Evolutionary conservation across 1,284 basidiomycete genomes (phyloP).

Genomic region (Cutaneotrichosporon sp.): DNA sequence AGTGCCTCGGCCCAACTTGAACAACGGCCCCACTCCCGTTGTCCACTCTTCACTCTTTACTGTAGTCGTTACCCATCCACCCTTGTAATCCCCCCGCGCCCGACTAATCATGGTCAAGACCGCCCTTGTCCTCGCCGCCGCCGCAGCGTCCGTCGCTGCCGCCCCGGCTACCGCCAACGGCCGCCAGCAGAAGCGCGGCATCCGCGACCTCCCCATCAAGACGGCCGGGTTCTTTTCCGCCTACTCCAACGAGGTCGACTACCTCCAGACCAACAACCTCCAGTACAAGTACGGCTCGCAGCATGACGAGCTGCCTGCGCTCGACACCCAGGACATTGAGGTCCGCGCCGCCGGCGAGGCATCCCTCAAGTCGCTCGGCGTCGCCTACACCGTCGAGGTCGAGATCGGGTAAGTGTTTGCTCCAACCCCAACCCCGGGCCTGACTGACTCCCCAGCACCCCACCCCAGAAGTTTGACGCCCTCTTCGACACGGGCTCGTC

Average conservation of each 20-base stretch:
- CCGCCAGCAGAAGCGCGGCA: not conserved
- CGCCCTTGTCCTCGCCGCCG: not conserved
- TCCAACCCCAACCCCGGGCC: not conserved
- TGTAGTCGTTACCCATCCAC: not conserved
- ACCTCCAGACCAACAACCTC: not conserved
- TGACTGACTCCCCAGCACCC: constrained; percentile 28
- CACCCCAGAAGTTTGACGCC: constrained; percentile 53
- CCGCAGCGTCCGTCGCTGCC: not conserved
- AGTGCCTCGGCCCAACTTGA: not conserved
- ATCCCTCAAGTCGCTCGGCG: constrained; percentile 32
- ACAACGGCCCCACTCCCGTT: not conserved
- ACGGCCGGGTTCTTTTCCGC: not conserved
- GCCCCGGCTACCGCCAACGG: not conserved
- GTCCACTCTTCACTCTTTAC: not conserved
- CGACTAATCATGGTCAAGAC: not conserved
- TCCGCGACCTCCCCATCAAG: not conserved
- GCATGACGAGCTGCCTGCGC: not conserved
- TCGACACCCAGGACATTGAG: not conserved
- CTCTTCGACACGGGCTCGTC: constrained; percentile 58
- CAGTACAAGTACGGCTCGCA: not conserved
- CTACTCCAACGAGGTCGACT: not conserved
- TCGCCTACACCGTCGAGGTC: constrained; percentile 35
- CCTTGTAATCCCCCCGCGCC: not conserved
- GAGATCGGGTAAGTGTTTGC: constrained; percentile 18
- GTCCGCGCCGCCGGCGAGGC: not conserved